Percentiles rank a stretch among this genome's conserved stretches.
phyloP scores from a whole-genome alignment of 1,139 yeast species.

The Taphrina confusa region DNA sequence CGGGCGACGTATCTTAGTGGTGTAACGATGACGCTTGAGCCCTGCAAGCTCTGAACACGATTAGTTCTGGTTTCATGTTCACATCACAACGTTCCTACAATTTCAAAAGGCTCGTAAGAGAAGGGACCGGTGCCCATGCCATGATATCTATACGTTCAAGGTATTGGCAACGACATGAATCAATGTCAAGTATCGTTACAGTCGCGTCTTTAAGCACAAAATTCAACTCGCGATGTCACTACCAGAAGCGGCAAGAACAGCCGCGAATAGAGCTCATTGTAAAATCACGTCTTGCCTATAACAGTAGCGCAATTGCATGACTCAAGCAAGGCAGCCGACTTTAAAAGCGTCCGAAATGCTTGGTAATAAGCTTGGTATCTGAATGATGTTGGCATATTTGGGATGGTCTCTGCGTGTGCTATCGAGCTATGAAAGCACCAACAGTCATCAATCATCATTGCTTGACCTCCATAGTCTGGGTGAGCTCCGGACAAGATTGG shows the following conservation, averaged over 20 bases:
- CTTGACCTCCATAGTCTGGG: not conserved
- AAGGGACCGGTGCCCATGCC: not conserved
- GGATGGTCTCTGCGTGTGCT: too few species aligned
- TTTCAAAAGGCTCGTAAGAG: not conserved
- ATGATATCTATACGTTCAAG: not conserved
- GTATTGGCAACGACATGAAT: not conserved
- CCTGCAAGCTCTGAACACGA: constrained; percentile 1
- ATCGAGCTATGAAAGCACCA: too few species aligned
- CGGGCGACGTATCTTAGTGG: not conserved
- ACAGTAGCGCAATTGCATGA: too few species aligned
- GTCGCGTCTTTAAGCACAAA: constrained; percentile 6
- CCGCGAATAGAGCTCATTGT: too few species aligned
- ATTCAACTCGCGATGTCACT: not conserved
- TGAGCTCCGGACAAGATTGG: constrained; percentile 3
- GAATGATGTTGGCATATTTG: too few species aligned
- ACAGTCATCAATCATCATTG: too few species aligned
- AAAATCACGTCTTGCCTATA: too few species aligned
- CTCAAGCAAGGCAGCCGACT: too few species aligned
- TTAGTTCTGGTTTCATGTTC: not conserved
- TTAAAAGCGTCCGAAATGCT: too few species aligned
- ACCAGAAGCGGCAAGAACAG: not conserved
- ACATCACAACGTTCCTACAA: not conserved
- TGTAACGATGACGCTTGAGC: constrained; percentile 5
- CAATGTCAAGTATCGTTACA: too few species aligned
- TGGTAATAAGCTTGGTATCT: too few species aligned